Conservation (phyloP, 176 grass and related monocot species). For the Alopecurus myosuroides region DNA sequence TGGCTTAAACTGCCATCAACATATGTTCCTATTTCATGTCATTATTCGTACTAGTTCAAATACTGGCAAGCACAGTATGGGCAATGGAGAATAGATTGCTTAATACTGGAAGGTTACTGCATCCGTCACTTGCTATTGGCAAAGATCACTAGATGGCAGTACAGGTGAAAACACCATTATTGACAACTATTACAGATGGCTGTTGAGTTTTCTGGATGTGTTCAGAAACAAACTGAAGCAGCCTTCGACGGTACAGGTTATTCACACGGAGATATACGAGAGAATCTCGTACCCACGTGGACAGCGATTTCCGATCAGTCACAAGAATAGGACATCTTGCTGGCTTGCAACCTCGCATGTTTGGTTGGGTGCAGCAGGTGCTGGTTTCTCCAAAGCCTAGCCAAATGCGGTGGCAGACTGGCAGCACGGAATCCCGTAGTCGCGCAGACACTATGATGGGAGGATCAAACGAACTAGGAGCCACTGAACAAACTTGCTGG, state of each 20-base stretch:
- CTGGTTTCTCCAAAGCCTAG: conserved; percentile 3
- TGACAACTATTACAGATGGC: conserved; percentile 8
- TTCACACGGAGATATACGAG: background rate
- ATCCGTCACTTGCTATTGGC: background rate
- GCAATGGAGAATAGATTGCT: background rate
- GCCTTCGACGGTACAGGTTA: background rate
- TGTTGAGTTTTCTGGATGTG: background rate
- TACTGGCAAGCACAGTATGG: background rate
- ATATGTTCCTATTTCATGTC: background rate
- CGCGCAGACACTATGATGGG: background rate
- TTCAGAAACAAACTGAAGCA: background rate
- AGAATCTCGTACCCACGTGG: background rate
- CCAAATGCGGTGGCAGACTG: background rate
- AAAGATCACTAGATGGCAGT: background rate
- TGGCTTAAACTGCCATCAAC: background rate
- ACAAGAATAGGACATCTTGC: background rate
- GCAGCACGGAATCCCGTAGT: background rate
- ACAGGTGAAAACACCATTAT: conserved; percentile 2
- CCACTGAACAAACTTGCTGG: conserved; percentile 65
- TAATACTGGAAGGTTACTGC: background rate
- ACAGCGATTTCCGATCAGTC: background rate
- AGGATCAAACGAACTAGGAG: conserved; percentile 23
- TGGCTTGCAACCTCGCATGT: background rate
- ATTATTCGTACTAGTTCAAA: background rate
- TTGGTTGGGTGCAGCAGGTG: background rate